These are phyloP conservation scores for Mucor piriformis DNA, from an alignment of 371 early-diverging fungal genomes.

Conservation along the genomic window DNA sequence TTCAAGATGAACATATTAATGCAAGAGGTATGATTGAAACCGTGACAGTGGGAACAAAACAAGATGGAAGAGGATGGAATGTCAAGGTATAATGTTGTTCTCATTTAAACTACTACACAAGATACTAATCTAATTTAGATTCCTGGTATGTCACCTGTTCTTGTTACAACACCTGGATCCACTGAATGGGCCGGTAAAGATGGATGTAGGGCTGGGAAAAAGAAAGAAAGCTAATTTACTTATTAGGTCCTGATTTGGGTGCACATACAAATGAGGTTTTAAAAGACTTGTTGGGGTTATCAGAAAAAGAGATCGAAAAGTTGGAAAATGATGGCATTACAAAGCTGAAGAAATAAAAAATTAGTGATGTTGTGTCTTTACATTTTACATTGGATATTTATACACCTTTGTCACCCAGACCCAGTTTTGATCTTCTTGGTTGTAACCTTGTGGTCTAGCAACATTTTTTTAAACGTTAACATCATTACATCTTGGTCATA, in stretches of 20 bases:
- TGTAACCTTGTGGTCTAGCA: too few species aligned
- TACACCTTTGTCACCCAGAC: too few species aligned
- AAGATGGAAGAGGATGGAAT: constrained; percentile 46
- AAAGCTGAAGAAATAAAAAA: background rate
- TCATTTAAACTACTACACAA: too few species aligned
- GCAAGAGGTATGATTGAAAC: constrained; percentile 57
- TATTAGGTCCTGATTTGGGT: constrained; percentile 58
- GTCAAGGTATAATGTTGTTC: constrained; percentile 37
- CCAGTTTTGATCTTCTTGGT: too few species aligned
- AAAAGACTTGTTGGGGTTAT: constrained; percentile 30
- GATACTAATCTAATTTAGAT: constrained; percentile 20
- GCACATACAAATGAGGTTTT: constrained; percentile 52
- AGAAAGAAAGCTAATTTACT: too few species aligned
- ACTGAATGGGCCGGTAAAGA: constrained; percentile 58
- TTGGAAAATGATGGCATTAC: constrained; percentile 36
- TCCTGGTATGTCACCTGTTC: constrained; percentile 52
- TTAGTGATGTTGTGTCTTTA: background rate
- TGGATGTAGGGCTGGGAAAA: too few species aligned
- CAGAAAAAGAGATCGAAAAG: constrained; percentile 25
- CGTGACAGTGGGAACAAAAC: constrained; percentile 40
- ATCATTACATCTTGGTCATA: too few species aligned
- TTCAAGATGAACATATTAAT: constrained; percentile 54
- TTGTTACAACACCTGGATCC: constrained; percentile 51
- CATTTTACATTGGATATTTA: too few species aligned
- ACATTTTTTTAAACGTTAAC: too few species aligned